Evolutionary conservation across 345 rosid genomes (phyloP), one percentile per base, ranked within the genome.

Genomic region (Trapa incisa): DNA sequence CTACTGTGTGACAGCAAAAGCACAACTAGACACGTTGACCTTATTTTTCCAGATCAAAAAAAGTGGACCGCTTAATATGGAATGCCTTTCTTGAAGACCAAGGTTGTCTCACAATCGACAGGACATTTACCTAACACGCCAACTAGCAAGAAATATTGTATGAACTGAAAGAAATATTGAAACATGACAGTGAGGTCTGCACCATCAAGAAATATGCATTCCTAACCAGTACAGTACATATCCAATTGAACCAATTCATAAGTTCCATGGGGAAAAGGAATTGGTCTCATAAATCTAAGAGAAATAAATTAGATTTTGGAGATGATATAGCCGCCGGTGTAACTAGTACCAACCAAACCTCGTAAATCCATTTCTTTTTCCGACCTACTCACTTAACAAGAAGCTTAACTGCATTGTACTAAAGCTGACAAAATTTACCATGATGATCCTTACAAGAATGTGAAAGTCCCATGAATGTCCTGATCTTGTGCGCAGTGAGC

Each of bases 361-460:
- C 13, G 10, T 33, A 54, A n/a, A 32, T 32, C 62, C 11, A 1
- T 33, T 57, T 29, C 33, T 57, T 57, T 33, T 9, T 7, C n/a
- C 61, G 43, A 3, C 36, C 32, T 6, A 17, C 37, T 57, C 15
- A 11, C 38, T 35, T 58, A 33, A 58, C 35, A 58, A 10, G 38
- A 58, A 11, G 37, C 63, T 38, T 32, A 32, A 63, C 13, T 15
- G 37, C 35, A 70, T 15, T 1, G 37, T 62, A 29, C 29, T 35
- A 61, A 48, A 42, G 13, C 61, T 16, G 33, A 61, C 60, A 10
- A 29, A 37, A 38, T 70, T 61, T 43, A 66, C 74, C 61, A 8
- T 66, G 74, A 61, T 61, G 61, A 66, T 61, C 47, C 70, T 60
- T 57, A 47, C 70, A 48, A 14, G 74, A 66, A 8, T 22, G 58